Conservation (phyloP, 202 grass and related monocot genomes). For the Setaria italica region DNA sequence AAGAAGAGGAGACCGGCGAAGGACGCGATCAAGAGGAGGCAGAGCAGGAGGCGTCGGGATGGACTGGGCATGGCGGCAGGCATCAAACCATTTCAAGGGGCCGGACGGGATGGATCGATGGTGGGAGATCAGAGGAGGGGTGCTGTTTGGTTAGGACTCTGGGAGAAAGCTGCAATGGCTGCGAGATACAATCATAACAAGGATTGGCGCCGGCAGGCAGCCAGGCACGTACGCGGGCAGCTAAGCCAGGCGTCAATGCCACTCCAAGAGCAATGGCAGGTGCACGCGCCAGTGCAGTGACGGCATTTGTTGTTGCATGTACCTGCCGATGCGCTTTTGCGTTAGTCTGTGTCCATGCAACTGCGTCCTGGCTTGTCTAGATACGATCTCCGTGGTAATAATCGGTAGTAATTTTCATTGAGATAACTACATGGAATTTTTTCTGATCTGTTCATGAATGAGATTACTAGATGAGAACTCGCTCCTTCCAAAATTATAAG, state of each 20-base stretch:
- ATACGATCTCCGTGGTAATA: neutral
- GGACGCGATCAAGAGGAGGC: conserved; percentile 40
- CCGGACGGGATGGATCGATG: neutral
- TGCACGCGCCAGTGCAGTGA: conserved; percentile 48
- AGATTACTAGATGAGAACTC: too few species aligned
- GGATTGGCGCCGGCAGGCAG: neutral
- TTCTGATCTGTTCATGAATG: too few species aligned
- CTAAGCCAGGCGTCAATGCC: conserved; percentile 49
- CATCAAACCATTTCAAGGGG: conserved; percentile 40
- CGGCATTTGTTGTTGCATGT: conserved; percentile 33
- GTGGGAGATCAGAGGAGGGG: conserved; percentile 12
- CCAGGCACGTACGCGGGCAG: conserved; percentile 30
- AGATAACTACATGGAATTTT: neutral
- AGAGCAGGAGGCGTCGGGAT: conserved; percentile 47
- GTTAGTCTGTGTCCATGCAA: conserved; percentile 6
- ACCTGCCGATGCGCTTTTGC: neutral
- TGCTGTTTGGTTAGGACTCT: neutral
- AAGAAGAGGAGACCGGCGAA: conserved; percentile 5
- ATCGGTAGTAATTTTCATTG: neutral
- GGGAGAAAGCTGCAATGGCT: conserved; percentile 31
- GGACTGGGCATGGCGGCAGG: conserved; percentile 57
- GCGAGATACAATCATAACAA: conserved; percentile 32
- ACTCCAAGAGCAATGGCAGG: conserved; percentile 57
- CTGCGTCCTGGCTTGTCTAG: conserved; percentile 12
- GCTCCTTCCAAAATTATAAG: too few species aligned